Evolutionary conservation across 31 red algal species (phyloP).

Genomic region (Endocladia muricata): DNA sequence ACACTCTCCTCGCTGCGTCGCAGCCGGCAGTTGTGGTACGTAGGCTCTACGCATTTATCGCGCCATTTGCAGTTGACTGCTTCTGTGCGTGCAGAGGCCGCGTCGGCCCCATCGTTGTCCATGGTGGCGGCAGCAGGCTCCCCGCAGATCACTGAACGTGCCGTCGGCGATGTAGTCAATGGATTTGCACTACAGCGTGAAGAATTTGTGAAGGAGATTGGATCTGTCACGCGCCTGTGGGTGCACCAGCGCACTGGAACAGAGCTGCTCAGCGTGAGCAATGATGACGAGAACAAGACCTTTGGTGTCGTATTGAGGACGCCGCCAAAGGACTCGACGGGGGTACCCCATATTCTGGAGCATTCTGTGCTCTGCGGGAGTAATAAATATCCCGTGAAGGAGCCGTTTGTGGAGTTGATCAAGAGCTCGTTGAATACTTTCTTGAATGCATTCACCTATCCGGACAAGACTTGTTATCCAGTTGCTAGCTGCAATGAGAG

Average conservation of each 20-base stretch:
- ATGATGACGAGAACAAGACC: constrained; percentile 96
- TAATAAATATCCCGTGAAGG: constrained; percentile 96
- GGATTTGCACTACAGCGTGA: constrained; percentile 71
- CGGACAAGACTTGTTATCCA: constrained; percentile 96
- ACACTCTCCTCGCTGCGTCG: too few species aligned
- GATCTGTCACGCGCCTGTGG: constrained; percentile 74
- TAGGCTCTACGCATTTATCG: too few species aligned
- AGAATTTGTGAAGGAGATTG: constrained; percentile 83
- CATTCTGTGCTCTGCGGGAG: constrained; percentile 97
- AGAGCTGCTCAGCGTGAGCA: constrained; percentile 80
- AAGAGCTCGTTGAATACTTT: constrained; percentile 94
- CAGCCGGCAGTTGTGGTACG: too few species aligned
- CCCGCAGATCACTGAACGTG: constrained; percentile 16
- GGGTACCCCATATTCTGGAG: constrained; percentile 93
- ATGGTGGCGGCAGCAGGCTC: constrained; percentile 48
- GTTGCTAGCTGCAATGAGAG: constrained; percentile 92
- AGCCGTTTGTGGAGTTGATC: constrained; percentile 98
- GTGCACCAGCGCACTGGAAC: constrained; percentile 75
- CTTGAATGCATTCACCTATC: constrained; percentile 95
- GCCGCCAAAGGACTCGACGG: constrained; percentile 86
- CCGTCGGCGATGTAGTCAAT: constrained; percentile 65
- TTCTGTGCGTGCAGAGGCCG: too few species aligned
- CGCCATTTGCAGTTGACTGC: too few species aligned
- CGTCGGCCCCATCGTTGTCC: not conserved
- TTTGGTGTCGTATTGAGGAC: constrained; percentile 96